Evolutionary conservation across 805 yeast genomes (phyloP).

Genomic region (Debaryomyces castellii): DNA sequence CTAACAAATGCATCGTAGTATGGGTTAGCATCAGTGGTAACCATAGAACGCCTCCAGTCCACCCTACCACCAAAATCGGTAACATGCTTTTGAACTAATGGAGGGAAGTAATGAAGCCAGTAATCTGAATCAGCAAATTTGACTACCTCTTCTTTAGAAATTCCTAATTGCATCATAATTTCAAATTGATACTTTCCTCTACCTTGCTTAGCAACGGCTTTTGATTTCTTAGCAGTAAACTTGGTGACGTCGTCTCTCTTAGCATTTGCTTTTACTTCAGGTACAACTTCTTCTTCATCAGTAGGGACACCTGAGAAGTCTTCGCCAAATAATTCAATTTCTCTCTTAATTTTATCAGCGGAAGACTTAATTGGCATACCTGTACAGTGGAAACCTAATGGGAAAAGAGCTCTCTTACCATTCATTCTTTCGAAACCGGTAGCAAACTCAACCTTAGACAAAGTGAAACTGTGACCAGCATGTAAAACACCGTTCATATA

Average conservation of each 20-base stretch:
- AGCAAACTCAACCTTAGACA: conserved; percentile 90
- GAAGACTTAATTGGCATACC: conserved; percentile 98
- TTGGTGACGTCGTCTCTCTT: conserved; percentile 78
- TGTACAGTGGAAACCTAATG: conserved; percentile 98
- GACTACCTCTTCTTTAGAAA: conserved; percentile 75
- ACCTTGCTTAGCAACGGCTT: conserved; percentile 92
- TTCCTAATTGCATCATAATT: conserved; percentile 93
- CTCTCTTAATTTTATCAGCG: conserved; percentile 93
- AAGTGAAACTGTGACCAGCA: conserved; percentile 95
- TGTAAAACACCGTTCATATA: conserved; percentile 98
- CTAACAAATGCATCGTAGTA: conserved; percentile 92
- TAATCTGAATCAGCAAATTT: conserved; percentile 89
- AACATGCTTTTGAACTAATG: conserved; percentile 79
- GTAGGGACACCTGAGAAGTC: conserved; percentile 71
- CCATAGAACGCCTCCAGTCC: conserved; percentile 96
- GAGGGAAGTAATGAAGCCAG: conserved; percentile 93
- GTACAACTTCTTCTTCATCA: conserved; percentile 51
- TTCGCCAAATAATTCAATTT: conserved; percentile 84
- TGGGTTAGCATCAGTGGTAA: conserved; percentile 93
- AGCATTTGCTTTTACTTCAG: conserved; percentile 28
- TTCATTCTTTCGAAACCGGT: conserved; percentile 93
- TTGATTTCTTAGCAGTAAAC: conserved; percentile 89
- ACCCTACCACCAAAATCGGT: conserved; percentile 84
- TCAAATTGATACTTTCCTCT: conserved; percentile 93
- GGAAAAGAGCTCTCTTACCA: conserved; percentile 90